phyloP scores from a whole-genome alignment of 2,329 filamentous ascomycete species.

The Dactylellina haptotyla region DNA sequence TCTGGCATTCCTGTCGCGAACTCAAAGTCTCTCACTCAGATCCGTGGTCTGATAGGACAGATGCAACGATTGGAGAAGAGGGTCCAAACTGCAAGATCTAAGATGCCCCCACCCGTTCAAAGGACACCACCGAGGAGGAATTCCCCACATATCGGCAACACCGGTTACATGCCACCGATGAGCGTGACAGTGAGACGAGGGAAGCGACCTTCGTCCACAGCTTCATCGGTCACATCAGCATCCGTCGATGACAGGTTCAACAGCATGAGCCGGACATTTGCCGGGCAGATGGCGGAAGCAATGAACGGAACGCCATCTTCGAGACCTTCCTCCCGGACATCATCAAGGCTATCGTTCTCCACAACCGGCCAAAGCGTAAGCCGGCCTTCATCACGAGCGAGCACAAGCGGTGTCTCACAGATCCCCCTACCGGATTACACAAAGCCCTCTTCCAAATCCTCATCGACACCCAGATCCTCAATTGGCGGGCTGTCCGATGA shows the following conservation, averaged over 20 bases:
- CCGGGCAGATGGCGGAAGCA: slow-evolving; percentile 37
- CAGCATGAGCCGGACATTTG: slow-evolving; percentile 52
- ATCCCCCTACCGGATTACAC: slow-evolving; percentile 45
- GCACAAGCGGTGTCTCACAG: slow-evolving; percentile 26
- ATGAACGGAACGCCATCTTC: slow-evolving; percentile 35
- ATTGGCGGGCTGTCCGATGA: slow-evolving; percentile 46
- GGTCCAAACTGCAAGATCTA: slow-evolving; percentile 89
- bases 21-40: slow-evolving; percentile 84
- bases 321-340: slow-evolving; percentile 45
- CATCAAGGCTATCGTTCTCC: slow-evolving; percentile 37
- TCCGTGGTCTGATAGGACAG: slow-evolving; percentile 91
- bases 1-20: slow-evolving; percentile 65
- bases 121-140: slow-evolving; percentile 76
- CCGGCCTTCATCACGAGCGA: slow-evolving; percentile 37
- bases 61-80: slow-evolving; percentile 96
- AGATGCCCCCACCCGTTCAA: slow-evolving; percentile 84
- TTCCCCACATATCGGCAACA: slow-evolving; percentile 45
- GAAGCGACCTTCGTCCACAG: slow-evolving; percentile 55
- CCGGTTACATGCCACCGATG: slow-evolving; percentile 46
- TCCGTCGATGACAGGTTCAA: slow-evolving; percentile 40
- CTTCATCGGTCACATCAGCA: slow-evolving; percentile 56
- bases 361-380: slow-evolving; percentile 41
- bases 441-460: slow-evolving; percentile 17
- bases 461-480: slow-evolving; percentile 40
- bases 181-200: slow-evolving; percentile 50